phyloP scores from a whole-genome alignment of 805 yeast genomes.

The Lipomyces sp. region DNA sequence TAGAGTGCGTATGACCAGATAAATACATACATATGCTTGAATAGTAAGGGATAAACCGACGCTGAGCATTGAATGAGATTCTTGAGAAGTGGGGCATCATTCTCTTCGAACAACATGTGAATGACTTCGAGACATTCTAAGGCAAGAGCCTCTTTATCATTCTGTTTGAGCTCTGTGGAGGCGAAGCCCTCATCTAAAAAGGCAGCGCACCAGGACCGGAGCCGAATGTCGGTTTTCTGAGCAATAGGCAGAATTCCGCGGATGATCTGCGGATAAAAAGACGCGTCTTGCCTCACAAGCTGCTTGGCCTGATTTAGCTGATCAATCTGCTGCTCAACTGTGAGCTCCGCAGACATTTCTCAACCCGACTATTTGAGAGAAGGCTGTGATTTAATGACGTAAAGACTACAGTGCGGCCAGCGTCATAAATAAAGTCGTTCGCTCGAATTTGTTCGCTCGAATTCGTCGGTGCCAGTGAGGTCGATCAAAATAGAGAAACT shows the following conservation, averaged over 20 bases:
- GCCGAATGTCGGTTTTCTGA: constrained; percentile 35
- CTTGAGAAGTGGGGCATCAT: constrained; percentile 35
- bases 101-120: constrained; percentile 31
- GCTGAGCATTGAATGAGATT: constrained; percentile 44
- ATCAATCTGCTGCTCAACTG: constrained; percentile 34
- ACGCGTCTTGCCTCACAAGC: constrained; percentile 38
- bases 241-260: constrained; percentile 41
- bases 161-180: constrained; percentile 29
- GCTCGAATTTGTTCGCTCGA: too few species aligned
- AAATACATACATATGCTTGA: constrained; percentile 41
- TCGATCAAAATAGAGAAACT: too few species aligned
- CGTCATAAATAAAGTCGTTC: too few species aligned
- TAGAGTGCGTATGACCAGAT: background rate
- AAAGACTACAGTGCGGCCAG: too few species aligned
- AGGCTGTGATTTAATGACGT: background rate
- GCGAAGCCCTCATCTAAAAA: constrained; percentile 41
- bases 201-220: constrained; percentile 40
- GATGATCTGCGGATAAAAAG: constrained; percentile 39
- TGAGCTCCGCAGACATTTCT: constrained; percentile 15
- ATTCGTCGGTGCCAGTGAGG: too few species aligned
- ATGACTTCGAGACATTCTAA: constrained; percentile 35
- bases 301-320: constrained; percentile 40
- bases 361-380: background rate
- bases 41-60: constrained; percentile 46
- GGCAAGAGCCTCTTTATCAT: constrained; percentile 32